These are phyloP conservation scores for Boechera divaricarpa DNA, from an alignment of 345 rosid genomes.

Conservation along the genomic window DNA sequence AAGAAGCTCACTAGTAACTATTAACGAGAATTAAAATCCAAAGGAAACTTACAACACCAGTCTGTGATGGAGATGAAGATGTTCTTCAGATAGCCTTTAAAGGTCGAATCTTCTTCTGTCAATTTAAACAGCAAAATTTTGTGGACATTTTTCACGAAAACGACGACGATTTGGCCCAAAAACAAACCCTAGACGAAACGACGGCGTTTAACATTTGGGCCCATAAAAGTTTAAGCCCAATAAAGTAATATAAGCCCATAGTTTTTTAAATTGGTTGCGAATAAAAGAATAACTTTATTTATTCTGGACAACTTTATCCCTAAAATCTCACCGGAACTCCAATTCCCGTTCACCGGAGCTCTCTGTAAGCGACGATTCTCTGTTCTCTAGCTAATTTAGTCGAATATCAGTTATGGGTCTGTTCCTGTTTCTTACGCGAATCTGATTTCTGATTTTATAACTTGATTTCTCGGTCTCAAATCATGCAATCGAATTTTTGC, in stretches of 20 bases:
- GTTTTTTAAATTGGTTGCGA: constrained; percentile 20
- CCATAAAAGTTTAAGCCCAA: not conserved
- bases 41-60: not conserved
- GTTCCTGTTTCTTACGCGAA: not conserved
- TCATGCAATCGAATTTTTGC: constrained; percentile 23
- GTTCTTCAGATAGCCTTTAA: not conserved
- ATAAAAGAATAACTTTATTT: constrained; percentile 27
- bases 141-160: not conserved
- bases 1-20: not conserved
- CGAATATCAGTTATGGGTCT: not conserved
- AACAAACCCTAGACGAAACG: constrained; percentile 12
- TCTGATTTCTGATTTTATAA: not conserved
- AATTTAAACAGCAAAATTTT: not conserved
- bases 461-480: not conserved
- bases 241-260: not conserved
- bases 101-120: not conserved
- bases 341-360: constrained; percentile 25
- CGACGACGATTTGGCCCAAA: constrained; percentile 14
- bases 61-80: not conserved
- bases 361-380: constrained; percentile 27
- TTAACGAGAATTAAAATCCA: not conserved
- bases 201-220: not conserved
- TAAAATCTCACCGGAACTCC: constrained; percentile 42
- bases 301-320: constrained; percentile 54
- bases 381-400: not conserved